A percentile compares a stretch with the other conserved stretches of the same genome.
Evolutionary conservation across 768 basidiomycete genomes (phyloP).

Genomic region (Naematelia aurantialba): DNA sequence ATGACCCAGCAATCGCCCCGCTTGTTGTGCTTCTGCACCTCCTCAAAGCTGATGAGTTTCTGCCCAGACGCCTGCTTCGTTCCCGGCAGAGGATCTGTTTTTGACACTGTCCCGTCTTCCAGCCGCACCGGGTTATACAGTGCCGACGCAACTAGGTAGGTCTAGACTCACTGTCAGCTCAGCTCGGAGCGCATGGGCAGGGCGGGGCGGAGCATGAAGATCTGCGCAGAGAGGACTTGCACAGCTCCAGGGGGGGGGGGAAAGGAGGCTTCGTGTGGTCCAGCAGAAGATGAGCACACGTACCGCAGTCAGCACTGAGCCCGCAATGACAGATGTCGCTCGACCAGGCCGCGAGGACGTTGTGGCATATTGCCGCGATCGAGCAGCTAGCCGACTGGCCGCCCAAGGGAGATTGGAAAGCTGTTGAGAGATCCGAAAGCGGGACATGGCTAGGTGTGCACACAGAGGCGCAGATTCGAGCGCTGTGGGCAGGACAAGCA

Average conservation of each 20-base stretch:
- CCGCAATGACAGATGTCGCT: background rate
- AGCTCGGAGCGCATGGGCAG: background rate
- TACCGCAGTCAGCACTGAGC: background rate
- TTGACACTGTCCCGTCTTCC: slow-evolving; percentile 11
- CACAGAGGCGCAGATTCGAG: background rate
- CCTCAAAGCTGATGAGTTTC: slow-evolving; percentile 53
- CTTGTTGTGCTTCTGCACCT: slow-evolving; percentile 62
- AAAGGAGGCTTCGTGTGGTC: too few relatives aligned
- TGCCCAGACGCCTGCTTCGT: slow-evolving; percentile 38
- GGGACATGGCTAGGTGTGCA: background rate
- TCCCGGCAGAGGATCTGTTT: slow-evolving; percentile 17
- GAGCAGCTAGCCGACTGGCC: background rate
- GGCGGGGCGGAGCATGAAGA: too few relatives aligned
- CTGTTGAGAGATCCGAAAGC: background rate
- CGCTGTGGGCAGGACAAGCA: too few relatives aligned
- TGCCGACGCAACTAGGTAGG: background rate
- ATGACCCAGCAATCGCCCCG: slow-evolving; percentile 94
- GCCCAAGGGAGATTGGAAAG: background rate
- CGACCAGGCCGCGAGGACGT: background rate
- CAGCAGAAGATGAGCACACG: background rate
- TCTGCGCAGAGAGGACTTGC: too few relatives aligned
- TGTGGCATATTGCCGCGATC: background rate
- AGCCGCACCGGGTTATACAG: background rate
- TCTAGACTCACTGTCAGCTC: background rate
- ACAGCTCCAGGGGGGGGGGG: too few relatives aligned